Base-by-base conservation (phyloP, 2,329 filamentous ascomycete genomes). In the Emericellopsis cladophorae region DNA sequence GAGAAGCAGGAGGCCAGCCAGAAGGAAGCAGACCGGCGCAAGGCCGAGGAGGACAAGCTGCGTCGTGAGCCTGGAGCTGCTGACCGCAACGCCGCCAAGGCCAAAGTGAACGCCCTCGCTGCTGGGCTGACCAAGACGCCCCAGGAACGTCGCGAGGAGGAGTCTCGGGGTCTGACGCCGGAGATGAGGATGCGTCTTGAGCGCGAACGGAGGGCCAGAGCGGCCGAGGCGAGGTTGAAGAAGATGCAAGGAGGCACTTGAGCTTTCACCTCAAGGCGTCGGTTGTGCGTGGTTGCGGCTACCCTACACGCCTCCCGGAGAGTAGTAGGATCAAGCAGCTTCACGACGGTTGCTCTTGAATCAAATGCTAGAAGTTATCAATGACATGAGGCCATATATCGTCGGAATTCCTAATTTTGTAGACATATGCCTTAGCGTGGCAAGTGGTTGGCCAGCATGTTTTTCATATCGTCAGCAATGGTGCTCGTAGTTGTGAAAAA, bases 151-250 rank as follows among this genome's bases (percentile, higher is more conserved):
- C 74, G 88, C 47, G 84, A 90, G 54, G 87, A 93, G 54, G 88
- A 95, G 59, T 74, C 74, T 38, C 76, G 86, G 47, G 89, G 90
- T 0, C 68, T 96, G 65, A 93, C 85, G 34, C 80, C 86, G 0
- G 90, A 96, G 63, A 89, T 92, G 76, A 76, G 79, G 56, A 76
- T 80, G 74, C 78, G 75, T 56, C 60, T 96, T 41, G 92, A 96
- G 59, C 70, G 92, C 50, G 92, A 98, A 63, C 71, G 88, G 51
- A 81, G 90, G 54, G 92, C 92, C 4, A 77, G 90, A 51, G 92
- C 92, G 8, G 90, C 89, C 0, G 92, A 96, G 62, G 89, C 90
- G 65, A 77, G 90, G 54, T 71, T 95, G 44, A 79, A 73, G 61
- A 71, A 72, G 52, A 68, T 87, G 72, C 38, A 44, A 15, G 42